phyloP scores from a whole-genome alignment of 1,284 basidiomycete species.

The Polyporus tsugae region DNA sequence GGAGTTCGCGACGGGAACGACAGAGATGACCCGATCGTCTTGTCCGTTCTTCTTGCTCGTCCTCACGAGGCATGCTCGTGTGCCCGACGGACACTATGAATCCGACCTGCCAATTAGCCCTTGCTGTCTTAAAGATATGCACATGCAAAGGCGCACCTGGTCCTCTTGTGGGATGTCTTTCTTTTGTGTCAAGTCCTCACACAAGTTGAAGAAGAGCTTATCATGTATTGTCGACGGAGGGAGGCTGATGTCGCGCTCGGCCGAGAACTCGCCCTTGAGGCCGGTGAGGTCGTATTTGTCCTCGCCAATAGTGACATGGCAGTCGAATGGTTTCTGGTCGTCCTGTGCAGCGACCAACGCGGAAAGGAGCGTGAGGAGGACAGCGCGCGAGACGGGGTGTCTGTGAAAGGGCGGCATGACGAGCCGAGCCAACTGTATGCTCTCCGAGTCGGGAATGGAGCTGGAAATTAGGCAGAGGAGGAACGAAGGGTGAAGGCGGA shows the following conservation, averaged over 20 bases:
- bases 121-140: not conserved
- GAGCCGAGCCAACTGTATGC: slow-evolving; percentile 8
- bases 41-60: slow-evolving; percentile 64
- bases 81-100: slow-evolving; percentile 68
- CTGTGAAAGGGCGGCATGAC: slow-evolving; percentile 39
- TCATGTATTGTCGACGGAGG: slow-evolving; percentile 50
- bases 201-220: slow-evolving; percentile 54
- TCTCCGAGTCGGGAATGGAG: not conserved
- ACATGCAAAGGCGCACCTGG: slow-evolving; percentile 63
- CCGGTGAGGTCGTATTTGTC: slow-evolving; percentile 66
- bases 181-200: slow-evolving; percentile 60
- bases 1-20: slow-evolving; percentile 70
- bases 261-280: slow-evolving; percentile 57
- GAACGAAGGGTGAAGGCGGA: slow-evolving; percentile 6
- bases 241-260: slow-evolving; percentile 47
- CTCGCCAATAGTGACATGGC: slow-evolving; percentile 55
- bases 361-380: slow-evolving; percentile 45
- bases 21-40: slow-evolving; percentile 65
- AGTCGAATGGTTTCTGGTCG: slow-evolving; percentile 55
- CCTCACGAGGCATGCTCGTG: slow-evolving; percentile 75
- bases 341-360: slow-evolving; percentile 48
- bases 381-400: slow-evolving; percentile 38
- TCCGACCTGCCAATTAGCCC: slow-evolving; percentile 20
- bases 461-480: not conserved
- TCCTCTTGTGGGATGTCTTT: slow-evolving; percentile 61